A percentile compares a stretch with the other conserved stretches of the same genome.
phyloP scores from a whole-genome alignment of 805 yeast genomes.

The Ogataea pilisensis region DNA sequence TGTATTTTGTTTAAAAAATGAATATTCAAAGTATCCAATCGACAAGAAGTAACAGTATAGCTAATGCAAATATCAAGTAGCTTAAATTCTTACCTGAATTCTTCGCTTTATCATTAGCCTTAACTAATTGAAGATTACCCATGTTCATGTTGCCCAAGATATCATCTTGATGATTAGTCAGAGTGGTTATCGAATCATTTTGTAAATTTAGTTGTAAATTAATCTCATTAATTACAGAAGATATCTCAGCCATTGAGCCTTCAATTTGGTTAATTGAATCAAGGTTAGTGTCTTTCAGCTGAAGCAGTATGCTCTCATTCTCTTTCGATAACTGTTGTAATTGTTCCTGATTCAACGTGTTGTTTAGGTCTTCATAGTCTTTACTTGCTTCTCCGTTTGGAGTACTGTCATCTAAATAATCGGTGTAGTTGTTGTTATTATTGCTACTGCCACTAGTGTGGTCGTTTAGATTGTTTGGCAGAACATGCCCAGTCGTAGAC shows the following conservation, averaged over 20 bases:
- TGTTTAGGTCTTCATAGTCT: slow-evolving; percentile 32
- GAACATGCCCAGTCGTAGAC: too few relatives aligned
- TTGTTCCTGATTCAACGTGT: slow-evolving; percentile 42
- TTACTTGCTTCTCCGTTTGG: slow-evolving; percentile 32
- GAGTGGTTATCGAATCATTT: slow-evolving; percentile 58
- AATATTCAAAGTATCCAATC: slow-evolving; percentile 38
- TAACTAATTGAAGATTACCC: slow-evolving; percentile 68
- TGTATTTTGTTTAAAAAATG: too few relatives aligned
- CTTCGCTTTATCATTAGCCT: slow-evolving; percentile 66
- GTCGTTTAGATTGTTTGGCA: too few relatives aligned
- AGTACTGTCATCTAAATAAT: slow-evolving; percentile 27
- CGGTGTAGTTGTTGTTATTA: slow-evolving; percentile 1
- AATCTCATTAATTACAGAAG: slow-evolving; percentile 70
- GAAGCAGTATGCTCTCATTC: slow-evolving; percentile 49
- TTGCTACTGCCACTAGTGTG: not conserved
- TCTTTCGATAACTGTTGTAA: slow-evolving; percentile 54
- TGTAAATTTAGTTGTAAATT: slow-evolving; percentile 70
- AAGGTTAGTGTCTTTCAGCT: slow-evolving; percentile 55
- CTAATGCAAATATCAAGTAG: slow-evolving; percentile 50
- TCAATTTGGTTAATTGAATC: slow-evolving; percentile 58
- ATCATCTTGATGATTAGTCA: slow-evolving; percentile 64
- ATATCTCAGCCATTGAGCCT: slow-evolving; percentile 63
- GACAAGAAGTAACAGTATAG: slow-evolving; percentile 51
- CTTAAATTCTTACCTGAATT: slow-evolving; percentile 55
- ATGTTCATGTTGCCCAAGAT: slow-evolving; percentile 58